phyloP scores from a whole-genome alignment of 371 early-diverging fungal genomes.

The Phascolomyces articulosus region DNA sequence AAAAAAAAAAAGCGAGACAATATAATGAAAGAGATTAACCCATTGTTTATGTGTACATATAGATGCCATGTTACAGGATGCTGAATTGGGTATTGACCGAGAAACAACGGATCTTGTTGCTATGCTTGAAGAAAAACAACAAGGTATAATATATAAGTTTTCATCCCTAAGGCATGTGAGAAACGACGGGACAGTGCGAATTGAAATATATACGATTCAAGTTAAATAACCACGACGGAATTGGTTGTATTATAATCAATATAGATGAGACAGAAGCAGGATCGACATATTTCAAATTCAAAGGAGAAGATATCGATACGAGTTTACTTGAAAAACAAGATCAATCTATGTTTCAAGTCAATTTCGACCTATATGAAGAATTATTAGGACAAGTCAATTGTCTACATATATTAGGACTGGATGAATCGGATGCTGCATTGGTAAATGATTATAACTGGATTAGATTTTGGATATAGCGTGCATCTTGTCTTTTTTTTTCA shows the following conservation, averaged over 20 bases:
- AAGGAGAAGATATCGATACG: conserved; percentile 35
- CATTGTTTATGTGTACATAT: no score
- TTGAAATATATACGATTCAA: no score
- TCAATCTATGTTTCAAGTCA: conserved; percentile 33
- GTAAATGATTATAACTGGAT: conserved; percentile 11
- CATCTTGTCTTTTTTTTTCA: no score
- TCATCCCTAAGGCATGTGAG: no score
- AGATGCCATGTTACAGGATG: conserved; percentile 42
- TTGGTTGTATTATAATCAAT: not conserved
- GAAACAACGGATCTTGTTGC: conserved; percentile 48
- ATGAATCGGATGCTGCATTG: conserved; percentile 29
- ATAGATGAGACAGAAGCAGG: conserved; percentile 29
- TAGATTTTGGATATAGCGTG: not conserved
- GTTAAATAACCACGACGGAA: no score
- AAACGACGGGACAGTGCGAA: no score
- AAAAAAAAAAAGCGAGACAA: not conserved
- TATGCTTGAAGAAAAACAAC: conserved; percentile 40
- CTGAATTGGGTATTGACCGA: conserved; percentile 53
- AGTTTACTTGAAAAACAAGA: conserved; percentile 20
- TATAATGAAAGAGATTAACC: no score
- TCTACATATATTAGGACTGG: conserved; percentile 23
- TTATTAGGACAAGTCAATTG: conserved; percentile 25
- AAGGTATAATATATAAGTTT: conserved; percentile 23
- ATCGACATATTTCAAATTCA: conserved; percentile 48
- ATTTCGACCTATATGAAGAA: conserved; percentile 32